Evolutionary conservation across 805 yeast genomes (phyloP).

Genomic region (Ascoidea rubescens): DNA sequence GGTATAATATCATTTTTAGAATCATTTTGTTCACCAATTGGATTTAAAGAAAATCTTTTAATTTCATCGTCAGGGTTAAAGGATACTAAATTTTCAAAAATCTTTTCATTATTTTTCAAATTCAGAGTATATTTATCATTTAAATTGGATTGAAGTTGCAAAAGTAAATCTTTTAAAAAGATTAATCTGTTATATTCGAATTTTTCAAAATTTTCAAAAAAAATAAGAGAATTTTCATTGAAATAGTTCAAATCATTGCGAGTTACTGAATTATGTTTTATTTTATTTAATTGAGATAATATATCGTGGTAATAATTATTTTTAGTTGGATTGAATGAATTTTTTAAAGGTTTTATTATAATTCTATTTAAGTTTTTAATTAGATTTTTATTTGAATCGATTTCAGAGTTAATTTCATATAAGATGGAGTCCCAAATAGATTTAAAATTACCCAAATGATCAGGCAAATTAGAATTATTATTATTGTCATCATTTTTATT

Average conservation of each 20-base stretch:
- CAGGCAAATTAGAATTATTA: no score
- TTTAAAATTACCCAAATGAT: not conserved
- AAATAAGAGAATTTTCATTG: constrained; percentile 4
- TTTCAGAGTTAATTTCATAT: constrained; percentile 8
- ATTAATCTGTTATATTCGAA: constrained; percentile 10
- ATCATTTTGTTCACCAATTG: no score
- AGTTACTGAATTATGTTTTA: no score
- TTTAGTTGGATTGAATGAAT: constrained; percentile 9
- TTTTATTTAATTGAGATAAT: constrained; percentile 1
- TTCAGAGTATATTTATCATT: constrained; percentile 8
- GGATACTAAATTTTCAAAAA: constrained; percentile 7
- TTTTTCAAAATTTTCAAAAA: constrained; percentile 8
- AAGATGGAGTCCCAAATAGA: constrained; percentile 7
- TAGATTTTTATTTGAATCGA: constrained; percentile 7
- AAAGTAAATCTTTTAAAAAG: constrained; percentile 9
- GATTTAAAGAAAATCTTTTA: constrained; percentile 8
- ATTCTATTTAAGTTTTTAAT: constrained; percentile 10
- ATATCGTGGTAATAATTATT: constrained; percentile 9
- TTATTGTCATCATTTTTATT: not conserved
- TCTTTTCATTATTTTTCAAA: constrained; percentile 10
- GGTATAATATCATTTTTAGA: not conserved
- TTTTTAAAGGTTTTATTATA: constrained; percentile 9
- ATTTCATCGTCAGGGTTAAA: constrained; percentile 11
- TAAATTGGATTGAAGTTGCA: constrained; percentile 8
- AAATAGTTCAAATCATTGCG: no score